Evolutionary conservation across 352 stramenopile species (phyloP), one percentile per base, ranked within the genome.

Genomic region (Pythium periplocum): DNA sequence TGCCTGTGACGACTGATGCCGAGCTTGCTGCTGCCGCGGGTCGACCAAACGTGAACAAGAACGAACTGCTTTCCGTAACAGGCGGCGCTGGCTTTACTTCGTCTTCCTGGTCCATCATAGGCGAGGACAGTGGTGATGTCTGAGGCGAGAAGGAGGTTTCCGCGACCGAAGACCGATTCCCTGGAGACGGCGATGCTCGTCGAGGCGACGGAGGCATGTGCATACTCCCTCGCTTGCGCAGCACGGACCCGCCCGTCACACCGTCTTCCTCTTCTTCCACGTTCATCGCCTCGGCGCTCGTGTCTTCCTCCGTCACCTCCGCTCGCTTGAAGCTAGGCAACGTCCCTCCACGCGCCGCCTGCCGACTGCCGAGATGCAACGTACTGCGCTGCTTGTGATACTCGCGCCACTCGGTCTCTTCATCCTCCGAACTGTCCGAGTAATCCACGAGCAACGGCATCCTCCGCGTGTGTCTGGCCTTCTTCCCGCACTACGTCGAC

Each of bases 371-470:
- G 17, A 26, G 17, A 26, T 26, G 59, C 38, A 62, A 46, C 45
- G 44, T 59, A 11, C 53, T 67, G 45, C 59, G 73, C 9, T 64
- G 36, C 53, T 66, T 56, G 17, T 55, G 55, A 51, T 65, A 75
- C 26, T 69, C 69, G 9, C 53, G 64, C 64, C 68, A 75, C 41
- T 69, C 60, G 34, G 56, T 57, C 35, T 66, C 55, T 39, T 75
- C 59, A 30, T 80, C 66, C 7, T 85, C 74, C 2, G 72, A 78
- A 51, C 74, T 85, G 57, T 71, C 67, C 4, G 69, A 61, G 47
- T 86, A 86, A 41, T 78, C 75, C 32, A 86, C 75, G 1, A 78
- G 63, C 17, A 26, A 26, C 17, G 17, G 17, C 17, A 26, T 26
- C 17, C 17, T 26, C 17, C 17, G 17, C 17, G 17, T 26, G 17